Conservation (phyloP, 208 protist genomes). For the Leptomonas seymouri region DNA sequence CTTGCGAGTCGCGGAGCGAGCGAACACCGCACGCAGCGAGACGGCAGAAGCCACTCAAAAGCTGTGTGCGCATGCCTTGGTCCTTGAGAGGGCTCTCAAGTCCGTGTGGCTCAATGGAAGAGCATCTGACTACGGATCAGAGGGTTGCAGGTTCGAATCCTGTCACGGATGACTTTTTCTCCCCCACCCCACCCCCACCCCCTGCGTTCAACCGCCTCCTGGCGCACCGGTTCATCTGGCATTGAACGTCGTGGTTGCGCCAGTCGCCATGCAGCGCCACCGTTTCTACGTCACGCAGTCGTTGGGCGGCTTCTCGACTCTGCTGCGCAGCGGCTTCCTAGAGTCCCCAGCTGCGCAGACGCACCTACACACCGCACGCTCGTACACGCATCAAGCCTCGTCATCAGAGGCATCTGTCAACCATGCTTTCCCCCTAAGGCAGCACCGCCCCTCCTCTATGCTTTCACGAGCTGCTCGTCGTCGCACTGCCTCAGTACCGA, state of each 20-base stretch:
- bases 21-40: background rate
- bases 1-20: too few species aligned
- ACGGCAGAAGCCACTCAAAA: background rate
- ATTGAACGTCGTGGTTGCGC: too few species aligned
- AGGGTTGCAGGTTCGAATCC: conserved; percentile 92
- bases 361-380: background rate
- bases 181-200: background rate
- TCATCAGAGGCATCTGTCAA: background rate
- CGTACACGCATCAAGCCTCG: background rate
- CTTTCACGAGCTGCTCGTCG: background rate
- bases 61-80: background rate
- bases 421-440: background rate
- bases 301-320: background rate
- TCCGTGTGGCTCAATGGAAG: conserved; percentile 92
- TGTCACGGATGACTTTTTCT: conserved; percentile 84
- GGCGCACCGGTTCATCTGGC: too few species aligned
- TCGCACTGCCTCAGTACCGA: background rate
- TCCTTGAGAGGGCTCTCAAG: conserved; percentile 7
- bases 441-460: background rate
- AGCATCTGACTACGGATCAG: conserved; percentile 92
- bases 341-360: background rate
- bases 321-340: background rate
- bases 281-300: background rate
- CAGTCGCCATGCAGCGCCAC: conserved; percentile 3
- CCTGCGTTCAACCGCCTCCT: too few species aligned